These are phyloP conservation scores for Mycosphaerella sp. DNA, from an alignment of 2,329 filamentous ascomycete genomes.

Conservation along the genomic window DNA sequence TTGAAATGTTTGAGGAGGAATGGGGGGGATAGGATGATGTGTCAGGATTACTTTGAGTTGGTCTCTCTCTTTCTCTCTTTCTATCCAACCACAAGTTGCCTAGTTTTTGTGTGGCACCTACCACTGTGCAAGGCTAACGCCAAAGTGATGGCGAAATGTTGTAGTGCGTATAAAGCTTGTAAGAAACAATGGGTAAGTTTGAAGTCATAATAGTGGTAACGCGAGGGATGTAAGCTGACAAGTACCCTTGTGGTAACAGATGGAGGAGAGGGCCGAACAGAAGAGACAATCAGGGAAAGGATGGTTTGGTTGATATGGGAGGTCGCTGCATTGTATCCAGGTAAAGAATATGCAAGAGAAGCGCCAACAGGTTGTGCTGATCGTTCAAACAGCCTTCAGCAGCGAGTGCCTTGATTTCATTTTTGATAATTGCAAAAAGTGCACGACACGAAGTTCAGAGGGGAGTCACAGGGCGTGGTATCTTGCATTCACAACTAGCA, in stretches of 20 bases:
- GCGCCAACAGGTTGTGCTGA: too few species aligned
- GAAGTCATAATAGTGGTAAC: neutral
- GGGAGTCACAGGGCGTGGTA: too few species aligned
- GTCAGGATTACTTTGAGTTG: slow-evolving; percentile 89
- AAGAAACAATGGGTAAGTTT: slow-evolving; percentile 83
- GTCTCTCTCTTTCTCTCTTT: too few species aligned
- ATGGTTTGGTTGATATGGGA: slow-evolving; percentile 24
- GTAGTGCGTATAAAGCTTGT: slow-evolving; percentile 84
- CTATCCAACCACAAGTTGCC: too few species aligned
- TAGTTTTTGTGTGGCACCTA: too few species aligned
- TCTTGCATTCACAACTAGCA: too few species aligned
- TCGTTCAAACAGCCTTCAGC: too few species aligned
- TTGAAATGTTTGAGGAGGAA: slow-evolving; percentile 86
- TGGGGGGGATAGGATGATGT: slow-evolving; percentile 80
- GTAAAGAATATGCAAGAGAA: too few species aligned
- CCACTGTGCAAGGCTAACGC: too few species aligned
- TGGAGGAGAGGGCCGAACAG: slow-evolving; percentile 42
- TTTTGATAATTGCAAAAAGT: too few species aligned
- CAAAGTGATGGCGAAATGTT: neutral
- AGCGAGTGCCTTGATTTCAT: too few species aligned
- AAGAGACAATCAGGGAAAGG: slow-evolving; percentile 35
- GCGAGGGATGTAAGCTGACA: slow-evolving; percentile 16
- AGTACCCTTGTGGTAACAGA: slow-evolving; percentile 27
- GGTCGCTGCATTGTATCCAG: neutral
- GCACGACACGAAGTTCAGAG: too few species aligned